Evolutionary conservation across 2,329 filamentous ascomycete species (phyloP).

Genomic region (Arthroderma sp.): DNA sequence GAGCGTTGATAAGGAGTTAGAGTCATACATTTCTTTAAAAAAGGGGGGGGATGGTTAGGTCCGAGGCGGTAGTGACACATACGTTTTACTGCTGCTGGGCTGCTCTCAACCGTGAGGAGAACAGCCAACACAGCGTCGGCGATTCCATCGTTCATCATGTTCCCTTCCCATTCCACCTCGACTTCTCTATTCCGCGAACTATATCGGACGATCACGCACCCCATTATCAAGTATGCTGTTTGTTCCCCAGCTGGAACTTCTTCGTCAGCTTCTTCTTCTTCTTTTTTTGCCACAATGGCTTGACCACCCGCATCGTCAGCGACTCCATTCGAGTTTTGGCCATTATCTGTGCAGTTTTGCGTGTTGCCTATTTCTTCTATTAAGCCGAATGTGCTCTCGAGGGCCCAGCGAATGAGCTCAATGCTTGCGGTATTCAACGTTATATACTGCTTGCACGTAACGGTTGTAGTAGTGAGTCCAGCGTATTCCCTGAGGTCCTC

Average conservation of each 20-base stretch:
- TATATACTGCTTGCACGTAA: slow-evolving; percentile 82
- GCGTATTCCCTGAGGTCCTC: slow-evolving; percentile 94
- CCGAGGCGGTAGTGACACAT: slow-evolving; percentile 20
- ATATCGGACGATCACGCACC: slow-evolving; percentile 72
- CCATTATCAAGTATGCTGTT: slow-evolving; percentile 61
- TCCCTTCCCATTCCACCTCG: slow-evolving; percentile 93
- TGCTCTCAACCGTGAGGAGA: slow-evolving; percentile 81
- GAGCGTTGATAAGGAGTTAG: slow-evolving; percentile 8
- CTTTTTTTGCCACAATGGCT: slow-evolving; percentile 17
- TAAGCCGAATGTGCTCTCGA: slow-evolving; percentile 85
- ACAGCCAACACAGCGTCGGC: slow-evolving; percentile 96
- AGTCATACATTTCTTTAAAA: not conserved
- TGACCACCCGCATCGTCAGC: slow-evolving; percentile 15
- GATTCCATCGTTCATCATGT: slow-evolving; percentile 93
- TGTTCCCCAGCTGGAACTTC: slow-evolving; percentile 27
- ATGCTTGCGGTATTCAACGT: slow-evolving; percentile 77
- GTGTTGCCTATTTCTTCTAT: slow-evolving; percentile 45
- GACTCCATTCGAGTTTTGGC: slow-evolving; percentile 13
- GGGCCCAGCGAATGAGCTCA: slow-evolving; percentile 82
- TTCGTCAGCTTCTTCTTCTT: slow-evolving; percentile 34
- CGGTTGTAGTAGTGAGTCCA: slow-evolving; percentile 88
- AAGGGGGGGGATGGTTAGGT: not conserved
- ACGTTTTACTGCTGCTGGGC: slow-evolving; percentile 88
- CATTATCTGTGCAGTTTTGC: slow-evolving; percentile 11
- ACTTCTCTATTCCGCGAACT: slow-evolving; percentile 58